phyloP scores from a whole-genome alignment of 139 green algal species.

The Gonium pectorale region DNA sequence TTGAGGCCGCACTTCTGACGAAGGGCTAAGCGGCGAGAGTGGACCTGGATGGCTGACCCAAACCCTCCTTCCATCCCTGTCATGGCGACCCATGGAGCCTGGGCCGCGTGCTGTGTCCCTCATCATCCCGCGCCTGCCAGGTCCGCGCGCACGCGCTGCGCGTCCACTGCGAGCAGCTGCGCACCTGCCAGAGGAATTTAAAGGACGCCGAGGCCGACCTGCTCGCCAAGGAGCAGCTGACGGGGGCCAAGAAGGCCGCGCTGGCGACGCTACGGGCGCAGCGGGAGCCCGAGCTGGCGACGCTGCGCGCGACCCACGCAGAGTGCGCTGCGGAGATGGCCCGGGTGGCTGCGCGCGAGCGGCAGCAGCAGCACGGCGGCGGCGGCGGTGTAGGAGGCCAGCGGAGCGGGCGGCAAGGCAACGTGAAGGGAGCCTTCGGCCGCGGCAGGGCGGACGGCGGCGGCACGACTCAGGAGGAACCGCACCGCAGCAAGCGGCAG shows the following conservation, averaged over 20 bases:
- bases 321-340: not conserved
- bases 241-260: not conserved
- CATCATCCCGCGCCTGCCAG: not conserved
- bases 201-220: not conserved
- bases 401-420: too few species aligned
- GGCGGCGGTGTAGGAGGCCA: too few species aligned
- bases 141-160: not conserved
- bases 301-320: not conserved
- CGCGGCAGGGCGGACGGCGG: too few species aligned
- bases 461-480: too few species aligned
- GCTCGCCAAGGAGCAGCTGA: not conserved
- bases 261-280: too few species aligned
- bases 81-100: not conserved
- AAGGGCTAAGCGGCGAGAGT: not conserved
- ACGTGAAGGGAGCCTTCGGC: too few species aligned
- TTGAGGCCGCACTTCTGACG: not conserved
- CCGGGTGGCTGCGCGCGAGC: conserved; percentile 9
- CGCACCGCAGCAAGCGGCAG: too few species aligned
- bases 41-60: not conserved
- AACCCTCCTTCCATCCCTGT: not conserved
- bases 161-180: not conserved
- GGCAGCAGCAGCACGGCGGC: not conserved
- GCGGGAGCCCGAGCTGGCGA: not conserved
- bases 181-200: not conserved
- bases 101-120: not conserved